Evolutionary conservation across 768 basidiomycete species (phyloP), one percentile per base, ranked within the genome.

Genomic region (Pleurotus salmoneostramineus): DNA sequence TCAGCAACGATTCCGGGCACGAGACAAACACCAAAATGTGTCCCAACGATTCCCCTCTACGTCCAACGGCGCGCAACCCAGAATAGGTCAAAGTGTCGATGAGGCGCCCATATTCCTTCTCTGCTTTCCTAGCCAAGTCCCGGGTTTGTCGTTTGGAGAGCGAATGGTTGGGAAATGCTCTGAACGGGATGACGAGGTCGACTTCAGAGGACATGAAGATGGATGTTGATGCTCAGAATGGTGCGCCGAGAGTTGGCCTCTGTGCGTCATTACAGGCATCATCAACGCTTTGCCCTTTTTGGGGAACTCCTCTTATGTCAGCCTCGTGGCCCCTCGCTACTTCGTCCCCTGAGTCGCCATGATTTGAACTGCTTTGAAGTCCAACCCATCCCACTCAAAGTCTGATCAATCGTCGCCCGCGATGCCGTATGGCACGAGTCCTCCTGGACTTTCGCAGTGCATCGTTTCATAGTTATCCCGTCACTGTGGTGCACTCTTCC

Each of bases 11-110:
- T 43, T 80, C 74, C 0, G 88, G 84, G 61, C 91, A 93, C 6
- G 77, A 76, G 8, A 97, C 83, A 58, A 97, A 84, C 5, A 96
- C 73, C 4, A 95, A 74, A 5, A 95, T 69, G 62, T 93, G 85
- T 1, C 88, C 89, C 50, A 89, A 73, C 7, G 80, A 79, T 65
- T 89, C 88, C n/a, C 93, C 93, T 21, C 86, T 77, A 59, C 90
- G 77, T 7, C 89, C 90, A 1, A 89, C 88, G 0, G 85, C 89
- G 50, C 80, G 80, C 48, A 95, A 71, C 2, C 88, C 88, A 2
- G 83, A 84, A 12, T 77, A 72, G 12, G 74, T 81, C 15, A 95
- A 80, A 0, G 79, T 78, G 15, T 82, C 73, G 15, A 91, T 73
- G 42, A 95, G 78, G 5, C 77, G 74, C 11, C 74, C 72, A 67